Evolutionary conservation across 2,329 filamentous ascomycete genomes (phyloP).

Genomic region (Clathrospora elynae): DNA sequence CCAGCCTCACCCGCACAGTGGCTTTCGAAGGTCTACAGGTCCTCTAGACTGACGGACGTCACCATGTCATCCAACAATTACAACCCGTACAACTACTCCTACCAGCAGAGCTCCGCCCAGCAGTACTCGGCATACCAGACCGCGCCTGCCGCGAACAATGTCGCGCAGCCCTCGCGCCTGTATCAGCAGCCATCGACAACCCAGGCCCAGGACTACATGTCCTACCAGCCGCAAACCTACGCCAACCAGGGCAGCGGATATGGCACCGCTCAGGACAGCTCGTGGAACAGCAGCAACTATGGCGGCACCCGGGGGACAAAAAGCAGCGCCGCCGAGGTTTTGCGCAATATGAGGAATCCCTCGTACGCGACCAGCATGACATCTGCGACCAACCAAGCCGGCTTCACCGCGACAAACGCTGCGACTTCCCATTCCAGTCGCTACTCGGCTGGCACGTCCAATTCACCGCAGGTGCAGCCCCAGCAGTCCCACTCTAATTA

Average conservation of each 20-base stretch:
- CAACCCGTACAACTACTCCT: slow-evolving; percentile 33
- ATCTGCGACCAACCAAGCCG: slow-evolving; percentile 22
- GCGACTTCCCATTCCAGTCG: slow-evolving; percentile 21
- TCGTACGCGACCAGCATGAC: slow-evolving; percentile 27
- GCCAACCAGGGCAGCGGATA: slow-evolving; percentile 27
- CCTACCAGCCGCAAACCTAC: slow-evolving; percentile 33
- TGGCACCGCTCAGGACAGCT: slow-evolving; percentile 24
- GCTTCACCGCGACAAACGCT: slow-evolving; percentile 31
- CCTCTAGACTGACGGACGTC: slow-evolving; percentile 7
- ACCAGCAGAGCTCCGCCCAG: slow-evolving; percentile 38
- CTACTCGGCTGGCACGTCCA: slow-evolving; percentile 24
- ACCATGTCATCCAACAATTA: slow-evolving; percentile 38
- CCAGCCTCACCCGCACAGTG: slow-evolving; percentile 5
- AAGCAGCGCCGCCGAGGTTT: slow-evolving; percentile 40
- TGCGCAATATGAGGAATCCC: slow-evolving; percentile 43
- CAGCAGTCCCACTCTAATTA: slow-evolving; percentile 28
- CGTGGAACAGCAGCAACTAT: slow-evolving; percentile 34
- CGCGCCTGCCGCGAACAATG: slow-evolving; percentile 30
- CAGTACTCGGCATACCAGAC: slow-evolving; percentile 37
- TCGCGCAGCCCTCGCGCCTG: slow-evolving; percentile 30
- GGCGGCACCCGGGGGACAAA: slow-evolving; percentile 33
- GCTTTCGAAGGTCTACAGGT: slow-evolving; percentile 5
- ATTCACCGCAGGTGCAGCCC: slow-evolving; percentile 23
- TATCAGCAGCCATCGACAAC: slow-evolving; percentile 33
- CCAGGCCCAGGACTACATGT: slow-evolving; percentile 35